Base-by-base conservation (phyloP, 1,284 basidiomycete genomes). In the Cerrena zonata region DNA sequence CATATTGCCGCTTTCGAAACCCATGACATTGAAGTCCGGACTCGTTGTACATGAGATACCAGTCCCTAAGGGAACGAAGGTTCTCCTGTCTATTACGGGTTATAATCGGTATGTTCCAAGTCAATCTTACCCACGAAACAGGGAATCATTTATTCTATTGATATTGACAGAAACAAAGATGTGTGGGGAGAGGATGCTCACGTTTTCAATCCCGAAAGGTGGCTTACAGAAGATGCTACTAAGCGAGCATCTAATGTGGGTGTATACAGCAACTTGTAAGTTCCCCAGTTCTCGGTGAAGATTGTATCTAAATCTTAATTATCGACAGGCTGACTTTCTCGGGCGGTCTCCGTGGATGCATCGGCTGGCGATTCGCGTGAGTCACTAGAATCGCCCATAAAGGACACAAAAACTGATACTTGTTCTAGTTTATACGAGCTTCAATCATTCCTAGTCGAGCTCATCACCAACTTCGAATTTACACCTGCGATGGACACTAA, bases 381-480 rank as follows among this genome's bases (percentile, higher is more conserved):
- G 30, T 34, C 30, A 7, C 64, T 62, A 21, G 4, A 18, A 13
- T 11, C 46, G 2, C 22, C 34, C 19, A 4, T 36, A 13, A n/a
- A 36, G 19, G 25, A 19, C 27, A 22, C 26, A 3, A 34, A 10
- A 22, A 5, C 26, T 36, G 12, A 36, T 21, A 18, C 12, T 21
- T 36, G 12, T 46, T 13, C 36, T 46, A 67, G 64, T 41, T 46
- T 67, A 5, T 55, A 61, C 50, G 77, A 80, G 58, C 61, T 78
- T 15, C 72, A 77, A 53, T 61, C 72, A 4, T 66, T 79, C 47
- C 67, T 76, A 2, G 69, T 75, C 13, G 78, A 77, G 57, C 72
- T 79, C 38, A 65, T 79, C 54, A 75, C 73, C 50, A 74, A 76
- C 61, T 78, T 79, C 52, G 72, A 76, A 54, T 69, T 80, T 36